phyloP scores from a whole-genome alignment of 1,139 yeast genomes.

The Suhomyces wounanorum region DNA sequence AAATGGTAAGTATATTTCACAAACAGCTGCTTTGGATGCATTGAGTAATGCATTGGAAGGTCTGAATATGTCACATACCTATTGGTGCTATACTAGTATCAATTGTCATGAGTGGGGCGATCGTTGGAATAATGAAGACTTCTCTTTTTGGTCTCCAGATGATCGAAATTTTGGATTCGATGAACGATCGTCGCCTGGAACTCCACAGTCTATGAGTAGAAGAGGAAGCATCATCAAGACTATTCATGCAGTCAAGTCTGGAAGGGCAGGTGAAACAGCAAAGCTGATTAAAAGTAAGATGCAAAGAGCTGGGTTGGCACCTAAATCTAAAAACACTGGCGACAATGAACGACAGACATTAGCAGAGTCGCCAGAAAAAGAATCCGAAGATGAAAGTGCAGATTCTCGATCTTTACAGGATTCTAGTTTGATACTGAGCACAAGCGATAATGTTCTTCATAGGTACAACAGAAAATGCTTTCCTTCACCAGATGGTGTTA shows the following conservation, averaged over 20 bases:
- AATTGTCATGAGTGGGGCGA: constrained; percentile 87
- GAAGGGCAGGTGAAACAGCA: constrained; percentile 11
- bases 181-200: constrained; percentile 9
- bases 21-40: constrained; percentile 84
- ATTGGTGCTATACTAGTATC: constrained; percentile 79
- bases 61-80: constrained; percentile 67
- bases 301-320: constrained; percentile 6
- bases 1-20: constrained; percentile 67
- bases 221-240: constrained; percentile 13
- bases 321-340: constrained; percentile 7
- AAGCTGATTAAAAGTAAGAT: constrained; percentile 10
- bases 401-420: constrained; percentile 10
- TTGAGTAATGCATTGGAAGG: constrained; percentile 76
- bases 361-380: constrained; percentile 6
- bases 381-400: constrained; percentile 7
- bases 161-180: constrained; percentile 42
- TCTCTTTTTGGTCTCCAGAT: constrained; percentile 80
- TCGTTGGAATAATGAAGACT: constrained; percentile 89
- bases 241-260: constrained; percentile 5
- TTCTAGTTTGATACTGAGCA: constrained; percentile 21
- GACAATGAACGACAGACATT: neutral
- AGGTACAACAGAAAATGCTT: constrained; percentile 33
- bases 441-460: constrained; percentile 28
- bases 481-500: constrained; percentile 58
- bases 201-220: constrained; percentile 12